phyloP scores from a whole-genome alignment of 1,139 yeast genomes.

The Yamadazyma triangularis region DNA sequence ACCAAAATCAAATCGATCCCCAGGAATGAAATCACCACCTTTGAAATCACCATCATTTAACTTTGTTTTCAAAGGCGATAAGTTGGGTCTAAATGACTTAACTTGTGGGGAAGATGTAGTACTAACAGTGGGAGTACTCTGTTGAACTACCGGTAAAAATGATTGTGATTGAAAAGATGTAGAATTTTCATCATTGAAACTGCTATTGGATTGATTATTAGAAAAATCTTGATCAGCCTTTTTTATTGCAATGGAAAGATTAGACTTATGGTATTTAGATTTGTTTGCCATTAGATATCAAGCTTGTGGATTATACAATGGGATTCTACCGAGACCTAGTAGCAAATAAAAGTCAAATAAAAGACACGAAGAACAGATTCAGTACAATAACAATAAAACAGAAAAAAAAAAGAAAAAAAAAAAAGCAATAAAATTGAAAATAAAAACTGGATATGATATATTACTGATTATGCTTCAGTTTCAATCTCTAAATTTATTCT shows the following conservation, averaged over 20 bases:
- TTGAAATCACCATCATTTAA: constrained; percentile 17
- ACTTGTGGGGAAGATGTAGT: constrained; percentile 20
- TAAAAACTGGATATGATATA: too few relatives aligned
- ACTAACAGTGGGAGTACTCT: constrained; percentile 25
- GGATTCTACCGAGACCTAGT: too few relatives aligned
- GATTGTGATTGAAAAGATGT: constrained; percentile 6
- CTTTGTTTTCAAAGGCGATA: constrained; percentile 33
- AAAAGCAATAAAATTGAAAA: too few relatives aligned
- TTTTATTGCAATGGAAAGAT: constrained; percentile 43
- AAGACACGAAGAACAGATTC: too few relatives aligned
- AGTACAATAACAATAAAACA: too few relatives aligned
- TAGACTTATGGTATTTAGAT: constrained; percentile 30
- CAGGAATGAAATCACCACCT: constrained; percentile 10
- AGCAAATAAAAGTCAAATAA: too few relatives aligned
- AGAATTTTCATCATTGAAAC: constrained; percentile 7
- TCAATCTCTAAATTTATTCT: too few relatives aligned
- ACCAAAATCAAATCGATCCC: constrained; percentile 13
- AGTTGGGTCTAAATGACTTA: constrained; percentile 31
- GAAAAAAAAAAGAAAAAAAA: too few relatives aligned
- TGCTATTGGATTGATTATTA: constrained; percentile 2
- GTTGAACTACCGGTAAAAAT: constrained; percentile 22
- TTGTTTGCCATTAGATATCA: constrained; percentile 32
- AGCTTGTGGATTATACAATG: too few relatives aligned
- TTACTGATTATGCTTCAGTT: too few relatives aligned
- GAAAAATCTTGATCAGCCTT: constrained; percentile 29